Evolutionary conservation across 1,284 basidiomycete genomes (phyloP).

Genomic region (Sutorius eximius): DNA sequence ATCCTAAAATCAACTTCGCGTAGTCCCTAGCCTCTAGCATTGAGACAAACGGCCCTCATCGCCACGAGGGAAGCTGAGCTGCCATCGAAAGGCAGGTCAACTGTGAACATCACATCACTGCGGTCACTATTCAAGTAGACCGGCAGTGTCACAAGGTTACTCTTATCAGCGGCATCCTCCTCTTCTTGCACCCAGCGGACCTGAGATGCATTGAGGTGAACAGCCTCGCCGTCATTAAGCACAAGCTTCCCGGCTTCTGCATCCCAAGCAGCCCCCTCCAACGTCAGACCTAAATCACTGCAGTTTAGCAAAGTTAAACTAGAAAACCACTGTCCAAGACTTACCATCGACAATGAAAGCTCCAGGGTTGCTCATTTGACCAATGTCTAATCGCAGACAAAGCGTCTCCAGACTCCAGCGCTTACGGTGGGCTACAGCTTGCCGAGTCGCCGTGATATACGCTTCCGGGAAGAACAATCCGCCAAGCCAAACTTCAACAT

Average conservation of each 20-base stretch:
- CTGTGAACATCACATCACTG: constrained; percentile 85
- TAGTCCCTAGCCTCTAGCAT: constrained; percentile 56
- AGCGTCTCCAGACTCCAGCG: constrained; percentile 92
- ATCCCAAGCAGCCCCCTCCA: constrained; percentile 84
- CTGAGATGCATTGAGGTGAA: constrained; percentile 75
- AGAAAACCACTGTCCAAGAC: constrained; percentile 25
- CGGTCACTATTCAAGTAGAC: constrained; percentile 92
- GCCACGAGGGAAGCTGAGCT: constrained; percentile 66
- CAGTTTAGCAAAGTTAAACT: constrained; percentile 16
- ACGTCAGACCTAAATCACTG: constrained; percentile 62
- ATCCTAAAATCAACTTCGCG: constrained; percentile 15
- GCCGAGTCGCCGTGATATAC: constrained; percentile 91
- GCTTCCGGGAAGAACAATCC: constrained; percentile 95
- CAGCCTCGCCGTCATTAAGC: constrained; percentile 80
- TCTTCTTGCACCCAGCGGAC: constrained; percentile 84
- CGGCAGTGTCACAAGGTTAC: constrained; percentile 71
- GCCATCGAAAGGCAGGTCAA: constrained; percentile 74
- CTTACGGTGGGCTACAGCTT: constrained; percentile 88
- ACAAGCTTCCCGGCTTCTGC: constrained; percentile 55
- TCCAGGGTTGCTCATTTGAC: constrained; percentile 68
- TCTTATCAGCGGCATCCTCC: constrained; percentile 29
- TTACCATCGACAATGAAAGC: constrained; percentile 86
- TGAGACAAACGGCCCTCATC: constrained; percentile 80
- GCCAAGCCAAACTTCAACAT: constrained; percentile 86
- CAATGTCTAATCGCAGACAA: constrained; percentile 76